Conservation (phyloP, 768 basidiomycete species). For the Mycena maculata region DNA sequence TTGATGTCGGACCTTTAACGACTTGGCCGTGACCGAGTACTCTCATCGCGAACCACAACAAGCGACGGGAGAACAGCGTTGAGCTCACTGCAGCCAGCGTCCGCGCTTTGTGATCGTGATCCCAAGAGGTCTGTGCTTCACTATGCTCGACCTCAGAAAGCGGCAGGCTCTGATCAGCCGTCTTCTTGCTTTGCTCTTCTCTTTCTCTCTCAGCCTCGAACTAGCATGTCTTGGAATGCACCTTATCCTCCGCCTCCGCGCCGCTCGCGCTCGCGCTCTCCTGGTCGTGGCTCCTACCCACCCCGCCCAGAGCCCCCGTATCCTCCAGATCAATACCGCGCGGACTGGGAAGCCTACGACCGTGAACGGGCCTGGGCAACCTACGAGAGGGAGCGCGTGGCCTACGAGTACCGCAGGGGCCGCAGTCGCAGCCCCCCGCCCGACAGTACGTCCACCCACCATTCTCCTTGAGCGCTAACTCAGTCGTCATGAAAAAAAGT, state of each 20-base stretch:
- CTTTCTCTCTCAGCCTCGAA: conserved; percentile 67
- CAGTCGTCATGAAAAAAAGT: conserved; percentile 42
- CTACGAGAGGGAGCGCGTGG: conserved; percentile 76
- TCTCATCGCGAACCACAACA: conserved; percentile 34
- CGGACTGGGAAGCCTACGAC: conserved; percentile 79
- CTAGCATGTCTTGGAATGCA: conserved; percentile 84
- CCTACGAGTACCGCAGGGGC: conserved; percentile 79
- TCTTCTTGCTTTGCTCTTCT: conserved; percentile 63
- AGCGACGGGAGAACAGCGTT: conserved; percentile 44
- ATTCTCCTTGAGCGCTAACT: conserved; percentile 24
- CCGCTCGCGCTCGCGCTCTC: conserved; percentile 88
- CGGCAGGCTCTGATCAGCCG: conserved; percentile 77
- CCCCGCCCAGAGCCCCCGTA: conserved; percentile 68
- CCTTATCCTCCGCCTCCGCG: conserved; percentile 79
- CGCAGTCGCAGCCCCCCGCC: conserved; percentile 81
- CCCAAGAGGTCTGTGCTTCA: conserved; percentile 93
- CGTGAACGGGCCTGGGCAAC: conserved; percentile 74
- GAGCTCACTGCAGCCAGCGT: conserved; percentile 58
- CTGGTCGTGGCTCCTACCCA: conserved; percentile 68
- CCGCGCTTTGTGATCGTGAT: conserved; percentile 64
- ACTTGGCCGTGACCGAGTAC: background rate
- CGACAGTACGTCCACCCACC: conserved; percentile 60
- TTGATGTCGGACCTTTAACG: conserved; percentile 11
- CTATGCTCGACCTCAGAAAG: conserved; percentile 87
- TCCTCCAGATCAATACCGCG: conserved; percentile 69